Evolutionary conservation across 2,329 filamentous ascomycete genomes (phyloP).

Genomic region (Cytospora leucostoma): DNA sequence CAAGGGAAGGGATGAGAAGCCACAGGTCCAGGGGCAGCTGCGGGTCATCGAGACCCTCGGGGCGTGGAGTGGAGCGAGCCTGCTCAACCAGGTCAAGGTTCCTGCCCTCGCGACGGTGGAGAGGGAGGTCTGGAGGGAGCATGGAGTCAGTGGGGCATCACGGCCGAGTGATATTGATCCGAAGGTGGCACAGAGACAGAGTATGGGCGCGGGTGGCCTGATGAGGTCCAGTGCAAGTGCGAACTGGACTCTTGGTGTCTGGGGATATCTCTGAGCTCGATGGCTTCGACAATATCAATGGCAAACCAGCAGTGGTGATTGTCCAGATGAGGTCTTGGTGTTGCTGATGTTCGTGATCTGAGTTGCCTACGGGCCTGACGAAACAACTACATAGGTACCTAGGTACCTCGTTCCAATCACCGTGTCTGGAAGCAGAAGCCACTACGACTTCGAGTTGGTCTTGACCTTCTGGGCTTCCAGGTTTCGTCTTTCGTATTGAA

Average conservation of each 20-base stretch:
- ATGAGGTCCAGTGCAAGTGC: constrained; percentile 43
- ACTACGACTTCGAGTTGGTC: not conserved
- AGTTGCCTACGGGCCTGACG: not conserved
- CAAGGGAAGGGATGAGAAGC: constrained; percentile 44
- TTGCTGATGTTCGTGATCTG: not conserved
- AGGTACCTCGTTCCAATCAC: not conserved
- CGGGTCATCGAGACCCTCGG: constrained; percentile 70
- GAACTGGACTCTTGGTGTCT: constrained; percentile 64
- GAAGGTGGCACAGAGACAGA: constrained; percentile 62
- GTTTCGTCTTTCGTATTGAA: not conserved
- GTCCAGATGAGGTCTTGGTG: not conserved
- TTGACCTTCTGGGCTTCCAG: not conserved
- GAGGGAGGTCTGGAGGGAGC: constrained; percentile 68
- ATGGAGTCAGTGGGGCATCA: constrained; percentile 65
- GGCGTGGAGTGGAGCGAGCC: constrained; percentile 72
- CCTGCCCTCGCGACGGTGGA: constrained; percentile 71
- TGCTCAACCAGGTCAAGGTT: constrained; percentile 68
- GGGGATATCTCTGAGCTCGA: constrained; percentile 45
- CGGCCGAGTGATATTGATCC: constrained; percentile 60
- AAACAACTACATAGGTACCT: too few relatives aligned
- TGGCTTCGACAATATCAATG: not conserved
- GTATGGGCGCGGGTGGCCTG: constrained; percentile 60
- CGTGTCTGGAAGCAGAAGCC: not conserved
- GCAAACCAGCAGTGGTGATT: too few relatives aligned
- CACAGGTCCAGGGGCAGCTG: constrained; percentile 56